Conservation (phyloP, 805 yeast genomes). For the Candida railenensis region DNA sequence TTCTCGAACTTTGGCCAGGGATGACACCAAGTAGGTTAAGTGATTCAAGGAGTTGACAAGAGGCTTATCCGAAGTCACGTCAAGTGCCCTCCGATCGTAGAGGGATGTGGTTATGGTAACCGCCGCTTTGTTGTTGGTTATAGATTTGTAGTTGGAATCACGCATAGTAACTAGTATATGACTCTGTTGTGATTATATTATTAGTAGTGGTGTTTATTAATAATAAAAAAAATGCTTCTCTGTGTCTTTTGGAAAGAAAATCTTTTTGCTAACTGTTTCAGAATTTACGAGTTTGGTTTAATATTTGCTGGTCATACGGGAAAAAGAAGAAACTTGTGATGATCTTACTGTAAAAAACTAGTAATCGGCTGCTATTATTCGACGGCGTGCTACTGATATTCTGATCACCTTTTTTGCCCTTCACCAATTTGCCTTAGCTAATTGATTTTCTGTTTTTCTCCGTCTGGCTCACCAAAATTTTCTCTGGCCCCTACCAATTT, state of each 20-base stretch:
- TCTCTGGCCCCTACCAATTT: not conserved
- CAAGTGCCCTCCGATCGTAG: slow-evolving; percentile 90
- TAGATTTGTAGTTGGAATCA: slow-evolving; percentile 81
- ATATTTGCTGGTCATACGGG: not conserved
- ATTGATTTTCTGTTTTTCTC: not conserved
- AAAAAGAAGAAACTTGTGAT: no score
- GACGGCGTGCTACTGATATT: not conserved
- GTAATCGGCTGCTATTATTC: not conserved
- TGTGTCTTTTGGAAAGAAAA: not conserved
- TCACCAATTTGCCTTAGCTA: not conserved
- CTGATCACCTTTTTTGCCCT: not conserved
- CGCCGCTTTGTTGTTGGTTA: slow-evolving; percentile 84
- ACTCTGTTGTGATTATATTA: not conserved
- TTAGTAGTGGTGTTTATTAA: no score
- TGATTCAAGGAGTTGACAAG: slow-evolving; percentile 89
- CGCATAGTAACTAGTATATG: slow-evolving; percentile 61
- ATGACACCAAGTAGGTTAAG: slow-evolving; percentile 80
- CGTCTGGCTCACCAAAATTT: not conserved
- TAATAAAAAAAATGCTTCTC: not conserved
- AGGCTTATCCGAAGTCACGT: slow-evolving; percentile 86
- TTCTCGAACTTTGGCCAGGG: slow-evolving; percentile 86
- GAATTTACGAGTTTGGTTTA: no score
- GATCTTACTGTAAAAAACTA: not conserved
- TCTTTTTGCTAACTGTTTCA: no score
- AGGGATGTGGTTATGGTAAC: slow-evolving; percentile 84